Base-by-base conservation (phyloP, 805 yeast genomes). In the Zygosaccharomyces siamensis region DNA sequence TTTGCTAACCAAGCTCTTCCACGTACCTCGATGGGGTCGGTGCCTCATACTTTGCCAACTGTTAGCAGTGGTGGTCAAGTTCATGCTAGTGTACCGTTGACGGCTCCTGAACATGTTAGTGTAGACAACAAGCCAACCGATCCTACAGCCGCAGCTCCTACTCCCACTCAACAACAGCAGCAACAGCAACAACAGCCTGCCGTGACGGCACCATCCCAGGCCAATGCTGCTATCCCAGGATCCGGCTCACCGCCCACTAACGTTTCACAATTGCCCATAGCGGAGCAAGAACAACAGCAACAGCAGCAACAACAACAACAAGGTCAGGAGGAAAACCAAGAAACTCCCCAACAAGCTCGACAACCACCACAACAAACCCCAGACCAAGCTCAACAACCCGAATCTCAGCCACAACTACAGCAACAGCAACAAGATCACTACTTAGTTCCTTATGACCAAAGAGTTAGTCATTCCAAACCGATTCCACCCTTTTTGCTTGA, bases 401-500 rank as follows among this genome's bases (percentile, higher is more conserved):
- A 18, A 18, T 18, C 20, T 18, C 20, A 18, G 3, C 20, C 3
- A 18, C 60, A 23, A 48, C 31, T 53, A 16, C 52, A 46, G 14
- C 52, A 46, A 18, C 63, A 30, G 48, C 57, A 27, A 43, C 61
- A 63, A 32, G 67, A 63, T 28, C 59, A 63, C 20, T 69, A 70
- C 46, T 51, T 71, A 27, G 75, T 72, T 24, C 75, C 75, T 43
- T 66, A 58, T 24, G 56, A 58, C 21, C 73, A 68, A 50, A 66
- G 73, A 48, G 71, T 75, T 14, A 53, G 63, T 12, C 89, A 84
- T 64, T 77, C 78, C 49, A 85, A 86, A 65, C 87, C 84, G 53
- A 82, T 84, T 51, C 95, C 95, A 10, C 87, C 86, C n/a, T 86
- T 84, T 61, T 76, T 86, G 63, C 70, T 80, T 36, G 95, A 87